Evolutionary conservation across 2,329 filamentous ascomycete species (phyloP).

Genomic region (Talaromyces sp.): DNA sequence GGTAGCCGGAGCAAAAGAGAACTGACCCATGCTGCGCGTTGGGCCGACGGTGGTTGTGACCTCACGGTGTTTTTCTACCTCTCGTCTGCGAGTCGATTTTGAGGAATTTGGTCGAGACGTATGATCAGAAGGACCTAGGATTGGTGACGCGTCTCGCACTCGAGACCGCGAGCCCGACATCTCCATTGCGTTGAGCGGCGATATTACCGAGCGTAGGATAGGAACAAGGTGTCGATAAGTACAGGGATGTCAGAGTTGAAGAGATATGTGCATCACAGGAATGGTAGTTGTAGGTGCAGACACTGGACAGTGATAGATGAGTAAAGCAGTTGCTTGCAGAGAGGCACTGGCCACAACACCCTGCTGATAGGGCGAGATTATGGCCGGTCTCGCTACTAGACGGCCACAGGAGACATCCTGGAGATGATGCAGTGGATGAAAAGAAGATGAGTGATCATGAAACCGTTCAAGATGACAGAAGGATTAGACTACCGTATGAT

Average conservation of each 20-base stretch:
- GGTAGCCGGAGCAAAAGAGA: slow-evolving; percentile 62
- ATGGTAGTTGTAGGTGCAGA: neutral
- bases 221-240: neutral
- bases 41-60: slow-evolving; percentile 24
- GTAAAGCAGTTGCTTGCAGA: slow-evolving; percentile 2
- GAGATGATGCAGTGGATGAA: neutral
- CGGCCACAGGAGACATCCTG: slow-evolving; percentile 9
- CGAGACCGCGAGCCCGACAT: slow-evolving; percentile 15
- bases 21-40: slow-evolving; percentile 53
- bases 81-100: slow-evolving; percentile 21
- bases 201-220: neutral
- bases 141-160: slow-evolving; percentile 20
- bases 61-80: slow-evolving; percentile 30
- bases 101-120: slow-evolving; percentile 11
- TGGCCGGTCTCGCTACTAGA: slow-evolving; percentile 16
- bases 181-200: slow-evolving; percentile 15
- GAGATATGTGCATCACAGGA: neutral
- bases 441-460: neutral
- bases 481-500: neutral
- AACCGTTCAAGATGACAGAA: neutral
- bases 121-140: slow-evolving; percentile 11
- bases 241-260: neutral
- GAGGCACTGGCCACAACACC: slow-evolving; percentile 18
- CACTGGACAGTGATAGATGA: neutral
- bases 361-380: slow-evolving; percentile 16